Evolutionary conservation across 768 basidiomycete genomes (phyloP).

Genomic region (Boletus patriciae): DNA sequence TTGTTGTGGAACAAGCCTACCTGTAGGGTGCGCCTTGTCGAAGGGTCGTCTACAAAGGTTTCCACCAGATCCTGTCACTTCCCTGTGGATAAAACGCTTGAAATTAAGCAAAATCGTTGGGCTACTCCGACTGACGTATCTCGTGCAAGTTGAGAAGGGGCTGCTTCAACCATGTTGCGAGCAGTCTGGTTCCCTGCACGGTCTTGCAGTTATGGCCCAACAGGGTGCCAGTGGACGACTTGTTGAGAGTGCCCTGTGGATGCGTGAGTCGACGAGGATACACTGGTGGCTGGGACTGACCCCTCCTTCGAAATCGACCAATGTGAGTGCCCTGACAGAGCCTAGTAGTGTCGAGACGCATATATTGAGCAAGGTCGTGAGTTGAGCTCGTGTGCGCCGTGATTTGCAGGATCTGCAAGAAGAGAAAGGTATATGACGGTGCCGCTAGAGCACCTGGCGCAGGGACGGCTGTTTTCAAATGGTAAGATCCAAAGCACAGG

Average conservation of each 20-base stretch:
- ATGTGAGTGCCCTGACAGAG: no score
- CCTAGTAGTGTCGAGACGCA: no score
- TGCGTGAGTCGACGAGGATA: not conserved
- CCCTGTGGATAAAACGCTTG: constrained; percentile 47
- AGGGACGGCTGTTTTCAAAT: constrained; percentile 52
- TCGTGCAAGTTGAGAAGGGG: constrained; percentile 92
- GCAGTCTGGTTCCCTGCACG: constrained; percentile 83
- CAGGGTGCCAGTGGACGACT: constrained; percentile 87
- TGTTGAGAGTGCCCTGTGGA: constrained; percentile 56
- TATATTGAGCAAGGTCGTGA: constrained; percentile 73
- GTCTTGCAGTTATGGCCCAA: constrained; percentile 95
- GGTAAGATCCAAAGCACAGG: not conserved
- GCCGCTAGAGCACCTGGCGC: constrained; percentile 84
- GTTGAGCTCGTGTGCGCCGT: constrained; percentile 79
- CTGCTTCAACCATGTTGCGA: constrained; percentile 94
- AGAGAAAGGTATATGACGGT: constrained; percentile 76
- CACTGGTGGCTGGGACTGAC: constrained; percentile 14
- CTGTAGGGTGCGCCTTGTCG: constrained; percentile 69
- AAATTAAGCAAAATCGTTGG: no score
- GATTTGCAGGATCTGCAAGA: constrained; percentile 72
- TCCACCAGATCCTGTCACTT: constrained; percentile 89
- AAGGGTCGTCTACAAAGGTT: constrained; percentile 76
- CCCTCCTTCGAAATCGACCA: constrained; percentile 53
- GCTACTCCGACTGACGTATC: constrained; percentile 60
- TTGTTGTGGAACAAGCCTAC: constrained; percentile 48